Evolutionary conservation across 805 yeast genomes (phyloP).

Genomic region (Sporopachydermia lactativora): DNA sequence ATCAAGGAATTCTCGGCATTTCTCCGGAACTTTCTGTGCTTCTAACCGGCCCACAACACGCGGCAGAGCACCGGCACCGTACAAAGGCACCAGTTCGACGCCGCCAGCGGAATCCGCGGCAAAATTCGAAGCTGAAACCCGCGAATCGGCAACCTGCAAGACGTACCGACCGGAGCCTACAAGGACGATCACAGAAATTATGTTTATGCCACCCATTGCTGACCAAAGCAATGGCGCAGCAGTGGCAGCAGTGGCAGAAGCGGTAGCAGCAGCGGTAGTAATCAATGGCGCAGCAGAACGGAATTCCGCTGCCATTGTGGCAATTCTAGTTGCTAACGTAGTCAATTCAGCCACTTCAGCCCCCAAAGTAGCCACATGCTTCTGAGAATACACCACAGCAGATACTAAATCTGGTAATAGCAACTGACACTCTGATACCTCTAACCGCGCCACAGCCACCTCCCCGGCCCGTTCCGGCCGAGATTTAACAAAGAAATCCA

Average conservation of each 20-base stretch:
- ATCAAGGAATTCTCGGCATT: background rate
- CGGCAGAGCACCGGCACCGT: background rate
- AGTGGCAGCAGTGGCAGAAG: too few species aligned
- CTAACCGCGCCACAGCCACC: background rate
- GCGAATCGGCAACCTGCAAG: background rate
- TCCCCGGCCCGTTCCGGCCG: background rate
- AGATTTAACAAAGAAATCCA: background rate
- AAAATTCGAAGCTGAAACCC: background rate
- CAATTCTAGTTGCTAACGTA: too few species aligned
- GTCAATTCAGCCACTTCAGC: too few species aligned
- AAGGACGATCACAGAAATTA: background rate
- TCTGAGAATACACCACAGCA: background rate
- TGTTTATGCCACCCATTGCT: too few species aligned
- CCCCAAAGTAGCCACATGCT: background rate
- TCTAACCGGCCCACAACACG: background rate
- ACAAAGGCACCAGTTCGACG: background rate
- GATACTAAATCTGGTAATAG: background rate
- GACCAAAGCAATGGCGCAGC: too few species aligned
- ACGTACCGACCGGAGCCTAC: background rate
- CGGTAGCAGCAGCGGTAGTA: too few species aligned
- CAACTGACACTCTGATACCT: background rate
- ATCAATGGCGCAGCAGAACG: too few species aligned
- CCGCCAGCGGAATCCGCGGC: background rate
- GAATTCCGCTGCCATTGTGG: too few species aligned
- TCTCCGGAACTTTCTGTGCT: background rate